phyloP scores from a whole-genome alignment of 2,329 filamentous ascomycete genomes.

The Alternaria infectoria region DNA sequence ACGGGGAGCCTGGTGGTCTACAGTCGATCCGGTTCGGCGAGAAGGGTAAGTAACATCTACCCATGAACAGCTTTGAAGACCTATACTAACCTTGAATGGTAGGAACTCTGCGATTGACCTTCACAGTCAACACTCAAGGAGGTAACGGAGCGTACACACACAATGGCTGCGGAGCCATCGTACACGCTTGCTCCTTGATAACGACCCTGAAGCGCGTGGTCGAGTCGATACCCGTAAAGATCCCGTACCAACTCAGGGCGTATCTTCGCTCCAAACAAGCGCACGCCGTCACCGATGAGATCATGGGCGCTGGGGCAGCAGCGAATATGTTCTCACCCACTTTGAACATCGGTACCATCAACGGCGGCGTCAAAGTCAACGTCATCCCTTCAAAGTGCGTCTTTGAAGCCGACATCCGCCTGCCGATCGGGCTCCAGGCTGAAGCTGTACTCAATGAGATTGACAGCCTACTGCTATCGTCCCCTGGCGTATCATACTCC shows the following conservation, averaged over 20 bases:
- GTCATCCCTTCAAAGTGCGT: conserved; percentile 49
- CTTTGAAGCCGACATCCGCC: conserved; percentile 51
- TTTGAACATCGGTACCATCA: conserved; percentile 40
- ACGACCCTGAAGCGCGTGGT: not conserved
- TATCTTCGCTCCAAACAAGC: not conserved
- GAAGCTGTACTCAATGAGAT: not conserved
- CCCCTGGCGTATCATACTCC: not conserved
- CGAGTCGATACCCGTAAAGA: not conserved
- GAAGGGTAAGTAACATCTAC: not conserved
- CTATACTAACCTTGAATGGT: no score
- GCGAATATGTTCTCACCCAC: not conserved
- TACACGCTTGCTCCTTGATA: not conserved
- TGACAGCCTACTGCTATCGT: not conserved
- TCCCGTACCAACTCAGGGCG: not conserved
- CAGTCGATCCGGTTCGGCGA: not conserved
- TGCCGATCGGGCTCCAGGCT: conserved; percentile 49
- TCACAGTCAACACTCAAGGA: not conserved
- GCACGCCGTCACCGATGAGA: not conserved
- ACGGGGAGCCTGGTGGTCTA: not conserved
- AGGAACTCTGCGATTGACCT: not conserved
- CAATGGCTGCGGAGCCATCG: not conserved
- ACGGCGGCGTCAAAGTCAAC: conserved; percentile 52
- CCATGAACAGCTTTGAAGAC: not conserved
- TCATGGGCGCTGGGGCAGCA: not conserved
- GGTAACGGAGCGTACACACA: not conserved